Conservation (phyloP, 1,139 yeast genomes). For the Magnusiomyces sp. region DNA sequence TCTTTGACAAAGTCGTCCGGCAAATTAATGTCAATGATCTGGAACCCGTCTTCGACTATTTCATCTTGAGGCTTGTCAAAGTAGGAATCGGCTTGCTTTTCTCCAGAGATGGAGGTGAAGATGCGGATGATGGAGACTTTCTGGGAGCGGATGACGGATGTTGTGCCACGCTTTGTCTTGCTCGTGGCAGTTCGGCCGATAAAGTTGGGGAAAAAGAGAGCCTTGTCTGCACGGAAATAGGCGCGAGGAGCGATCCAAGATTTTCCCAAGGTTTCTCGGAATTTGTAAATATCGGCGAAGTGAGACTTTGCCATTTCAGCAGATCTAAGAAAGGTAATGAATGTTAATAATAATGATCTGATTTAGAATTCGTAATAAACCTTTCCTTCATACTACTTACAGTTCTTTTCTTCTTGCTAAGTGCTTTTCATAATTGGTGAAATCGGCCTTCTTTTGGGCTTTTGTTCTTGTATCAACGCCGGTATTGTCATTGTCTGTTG, state of each 20-base stretch:
- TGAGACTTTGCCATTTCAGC: slow-evolving; percentile 80
- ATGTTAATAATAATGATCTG: slow-evolving; percentile 8
- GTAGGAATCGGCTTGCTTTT: slow-evolving; percentile 54
- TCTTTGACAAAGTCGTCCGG: slow-evolving; percentile 68
- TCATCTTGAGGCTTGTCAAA: slow-evolving; percentile 31
- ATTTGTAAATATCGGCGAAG: slow-evolving; percentile 73
- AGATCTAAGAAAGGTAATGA: slow-evolving; percentile 24
- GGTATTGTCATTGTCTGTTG: slow-evolving; percentile 32
- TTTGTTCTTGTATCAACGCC: slow-evolving; percentile 33
- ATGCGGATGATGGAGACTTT: slow-evolving; percentile 58
- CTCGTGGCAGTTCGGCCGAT: slow-evolving; percentile 44
- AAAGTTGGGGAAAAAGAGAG: slow-evolving; percentile 82
- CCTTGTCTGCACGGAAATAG: slow-evolving; percentile 63
- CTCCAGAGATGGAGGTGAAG: slow-evolving; percentile 66
- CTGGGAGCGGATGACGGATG: slow-evolving; percentile 37
- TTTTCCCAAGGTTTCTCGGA: slow-evolving; percentile 74
- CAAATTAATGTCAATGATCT: slow-evolving; percentile 64
- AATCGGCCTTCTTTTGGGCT: slow-evolving; percentile 36
- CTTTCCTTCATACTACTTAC: slow-evolving; percentile 14
- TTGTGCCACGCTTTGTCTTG: slow-evolving; percentile 36
- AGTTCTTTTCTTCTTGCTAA: slow-evolving; percentile 24
- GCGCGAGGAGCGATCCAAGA: slow-evolving; percentile 73
- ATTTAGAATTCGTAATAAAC: background rate
- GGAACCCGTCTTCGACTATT: slow-evolving; percentile 37
- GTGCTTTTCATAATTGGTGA: slow-evolving; percentile 40